phyloP scores from a whole-genome alignment of 805 yeast genomes.

The Candida rishiriensis region DNA sequence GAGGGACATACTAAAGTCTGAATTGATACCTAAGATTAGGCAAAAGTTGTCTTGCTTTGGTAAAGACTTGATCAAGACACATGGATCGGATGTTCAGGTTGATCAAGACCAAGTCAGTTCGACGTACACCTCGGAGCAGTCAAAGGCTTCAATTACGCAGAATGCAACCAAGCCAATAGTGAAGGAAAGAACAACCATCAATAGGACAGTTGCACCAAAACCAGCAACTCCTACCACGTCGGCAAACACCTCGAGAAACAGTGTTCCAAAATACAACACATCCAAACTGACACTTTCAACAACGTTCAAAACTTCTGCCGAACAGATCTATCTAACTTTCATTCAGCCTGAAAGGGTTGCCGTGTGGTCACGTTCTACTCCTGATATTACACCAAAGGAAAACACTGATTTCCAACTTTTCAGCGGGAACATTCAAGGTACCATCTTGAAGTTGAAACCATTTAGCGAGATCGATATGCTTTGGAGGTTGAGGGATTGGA shows the following conservation, averaged over 20 bases:
- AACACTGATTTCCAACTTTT: constrained; percentile 68
- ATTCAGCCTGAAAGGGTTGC: constrained; percentile 71
- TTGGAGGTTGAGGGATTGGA: constrained; percentile 93
- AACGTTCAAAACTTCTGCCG: constrained; percentile 81
- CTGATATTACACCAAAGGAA: constrained; percentile 50
- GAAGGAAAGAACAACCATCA: constrained; percentile 26
- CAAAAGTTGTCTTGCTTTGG: constrained; percentile 62
- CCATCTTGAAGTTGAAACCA: constrained; percentile 53
- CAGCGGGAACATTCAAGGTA: constrained; percentile 83
- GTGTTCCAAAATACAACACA: constrained; percentile 69
- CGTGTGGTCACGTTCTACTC: constrained; percentile 87
- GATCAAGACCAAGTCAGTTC: constrained; percentile 63
- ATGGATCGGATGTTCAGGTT: constrained; percentile 86
- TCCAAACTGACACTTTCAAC: constrained; percentile 74
- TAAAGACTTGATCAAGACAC: constrained; percentile 62
- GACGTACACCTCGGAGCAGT: constrained; percentile 37
- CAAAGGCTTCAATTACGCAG: constrained; percentile 30
- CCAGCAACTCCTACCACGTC: background rate
- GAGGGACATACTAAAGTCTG: constrained; percentile 42
- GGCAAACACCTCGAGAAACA: constrained; percentile 1
- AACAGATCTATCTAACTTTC: constrained; percentile 75
- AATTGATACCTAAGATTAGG: constrained; percentile 69
- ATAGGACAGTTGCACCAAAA: constrained; percentile 16
- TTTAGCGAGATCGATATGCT: constrained; percentile 59
- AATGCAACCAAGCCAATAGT: constrained; percentile 23